A percentile compares a stretch with the other conserved stretches of the same genome.
Evolutionary conservation across 805 yeast species (phyloP).

Genomic region (Monosporozyma yasuniensis): DNA sequence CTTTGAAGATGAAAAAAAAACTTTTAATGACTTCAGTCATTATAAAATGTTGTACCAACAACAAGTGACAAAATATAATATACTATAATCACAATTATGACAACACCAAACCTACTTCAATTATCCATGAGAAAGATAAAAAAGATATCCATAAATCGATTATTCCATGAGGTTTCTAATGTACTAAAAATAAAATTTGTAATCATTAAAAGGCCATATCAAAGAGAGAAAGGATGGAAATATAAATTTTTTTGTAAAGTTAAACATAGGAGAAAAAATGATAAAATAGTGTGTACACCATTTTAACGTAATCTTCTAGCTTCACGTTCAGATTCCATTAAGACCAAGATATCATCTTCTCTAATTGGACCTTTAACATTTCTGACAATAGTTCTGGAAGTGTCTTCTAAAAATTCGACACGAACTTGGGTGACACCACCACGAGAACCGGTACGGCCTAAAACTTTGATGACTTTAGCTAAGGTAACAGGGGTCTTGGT

Average conservation of each 20-base stretch:
- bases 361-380: conserved; percentile 97
- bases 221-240: not conserved
- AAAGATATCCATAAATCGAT: not conserved
- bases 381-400: conserved; percentile 93
- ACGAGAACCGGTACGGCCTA: conserved; percentile 99
- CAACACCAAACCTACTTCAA: not conserved
- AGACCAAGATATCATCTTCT: conserved; percentile 95
- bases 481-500: conserved; percentile 89
- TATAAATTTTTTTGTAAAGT: not conserved
- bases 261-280: no score
- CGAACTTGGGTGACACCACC: conserved; percentile 99
- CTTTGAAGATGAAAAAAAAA: conserved; percentile 3
- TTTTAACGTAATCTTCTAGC: conserved; percentile 90
- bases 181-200: not conserved
- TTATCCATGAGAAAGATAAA: not conserved
- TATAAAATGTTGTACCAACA: not conserved
- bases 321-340: conserved; percentile 99
- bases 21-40: not conserved
- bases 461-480: conserved; percentile 98
- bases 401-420: conserved; percentile 92
- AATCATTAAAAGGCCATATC: not conserved
- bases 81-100: not conserved
- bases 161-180: not conserved
- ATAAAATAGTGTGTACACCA: no score
- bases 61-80: not conserved